A percentile compares a stretch with the other conserved stretches of the same genome.
Evolutionary conservation across 1,284 basidiomycete genomes (phyloP).

Genomic region (Chalciporus piperatoides): DNA sequence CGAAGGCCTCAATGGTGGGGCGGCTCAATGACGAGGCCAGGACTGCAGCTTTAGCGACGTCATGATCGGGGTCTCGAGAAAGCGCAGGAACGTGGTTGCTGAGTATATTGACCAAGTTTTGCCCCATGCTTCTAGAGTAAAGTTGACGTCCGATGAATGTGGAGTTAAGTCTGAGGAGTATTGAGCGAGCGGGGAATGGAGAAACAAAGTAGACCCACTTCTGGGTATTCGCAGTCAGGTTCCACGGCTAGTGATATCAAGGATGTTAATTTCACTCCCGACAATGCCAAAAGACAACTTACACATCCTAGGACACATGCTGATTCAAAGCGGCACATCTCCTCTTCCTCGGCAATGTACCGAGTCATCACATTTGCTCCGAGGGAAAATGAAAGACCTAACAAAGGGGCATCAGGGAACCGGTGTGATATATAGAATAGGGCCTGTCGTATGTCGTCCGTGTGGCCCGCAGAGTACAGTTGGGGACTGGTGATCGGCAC

Average conservation of each 20-base stretch:
- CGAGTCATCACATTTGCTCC: constrained; percentile 92
- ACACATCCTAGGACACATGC: constrained; percentile 82
- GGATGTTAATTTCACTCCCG: constrained; percentile 11
- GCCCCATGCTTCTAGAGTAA: constrained; percentile 83
- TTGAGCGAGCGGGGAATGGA: constrained; percentile 15
- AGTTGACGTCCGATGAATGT: constrained; percentile 65
- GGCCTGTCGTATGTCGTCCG: constrained; percentile 82
- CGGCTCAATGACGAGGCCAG: constrained; percentile 45
- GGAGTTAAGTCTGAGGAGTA: constrained; percentile 49
- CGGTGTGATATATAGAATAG: constrained; percentile 70
- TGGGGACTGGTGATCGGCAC: constrained; percentile 78
- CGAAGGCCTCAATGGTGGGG: constrained; percentile 60
- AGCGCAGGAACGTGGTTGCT: constrained; percentile 56
- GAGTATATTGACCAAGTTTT: constrained; percentile 70
- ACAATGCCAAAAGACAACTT: constrained; percentile 30
- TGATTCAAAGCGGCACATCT: constrained; percentile 69
- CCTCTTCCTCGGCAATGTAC: constrained; percentile 86
- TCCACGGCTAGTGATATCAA: constrained; percentile 61
- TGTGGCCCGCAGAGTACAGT: constrained; percentile 84
- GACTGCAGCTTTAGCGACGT: constrained; percentile 47
- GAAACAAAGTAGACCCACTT: constrained; percentile 39
- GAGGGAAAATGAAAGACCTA: constrained; percentile 91
- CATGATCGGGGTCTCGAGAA: constrained; percentile 47
- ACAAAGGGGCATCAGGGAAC: constrained; percentile 78
- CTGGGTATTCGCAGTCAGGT: constrained; percentile 58